A percentile compares a stretch with the other conserved stretches of the same genome.
Conservation (phyloP, 352 stramenopile species). For the Globisporangium splendens region DNA sequence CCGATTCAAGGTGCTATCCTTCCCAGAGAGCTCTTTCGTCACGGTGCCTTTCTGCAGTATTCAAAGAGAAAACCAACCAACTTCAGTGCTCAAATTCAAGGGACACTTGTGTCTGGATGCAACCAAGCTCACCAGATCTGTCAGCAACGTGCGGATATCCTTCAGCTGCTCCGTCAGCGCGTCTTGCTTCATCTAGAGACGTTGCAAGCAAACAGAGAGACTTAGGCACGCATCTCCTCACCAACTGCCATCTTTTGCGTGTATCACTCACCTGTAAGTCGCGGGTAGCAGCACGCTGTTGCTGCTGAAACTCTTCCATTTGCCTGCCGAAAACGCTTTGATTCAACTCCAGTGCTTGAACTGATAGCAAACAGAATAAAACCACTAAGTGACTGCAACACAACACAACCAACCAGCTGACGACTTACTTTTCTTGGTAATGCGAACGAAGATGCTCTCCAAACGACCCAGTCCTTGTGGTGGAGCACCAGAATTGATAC, state of each 20-base stretch:
- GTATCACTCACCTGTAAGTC: conserved; percentile 32
- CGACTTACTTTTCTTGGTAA: conserved; percentile 78
- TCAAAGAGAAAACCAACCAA: background rate
- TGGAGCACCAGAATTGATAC: conserved; percentile 4
- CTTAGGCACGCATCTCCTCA: no score
- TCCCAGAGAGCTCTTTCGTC: conserved; percentile 24
- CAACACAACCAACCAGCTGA: background rate
- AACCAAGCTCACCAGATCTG: conserved; percentile 33
- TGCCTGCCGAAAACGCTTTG: conserved; percentile 50
- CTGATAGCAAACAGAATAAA: conserved; percentile 20
- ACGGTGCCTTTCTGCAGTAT: conserved; percentile 32
- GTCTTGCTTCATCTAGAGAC: conserved; percentile 40
- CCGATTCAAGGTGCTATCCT: conserved; percentile 27
- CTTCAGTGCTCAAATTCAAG: no score
- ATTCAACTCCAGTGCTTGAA: conserved; percentile 72
- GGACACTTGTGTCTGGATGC: no score
- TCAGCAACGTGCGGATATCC: conserved; percentile 47
- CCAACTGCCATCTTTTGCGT: no score
- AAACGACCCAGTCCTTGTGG: conserved; percentile 56
- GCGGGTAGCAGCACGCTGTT: conserved; percentile 33
- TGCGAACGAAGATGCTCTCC: conserved; percentile 84
- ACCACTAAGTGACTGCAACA: background rate
- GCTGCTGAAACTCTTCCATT: conserved; percentile 51
- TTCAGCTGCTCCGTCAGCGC: conserved; percentile 40
- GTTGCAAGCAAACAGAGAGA: background rate